Percentiles rank a stretch among this genome's conserved stretches.
phyloP scores from a whole-genome alignment of 108 stramenopile genomes.

The Nitzschia sp. region DNA sequence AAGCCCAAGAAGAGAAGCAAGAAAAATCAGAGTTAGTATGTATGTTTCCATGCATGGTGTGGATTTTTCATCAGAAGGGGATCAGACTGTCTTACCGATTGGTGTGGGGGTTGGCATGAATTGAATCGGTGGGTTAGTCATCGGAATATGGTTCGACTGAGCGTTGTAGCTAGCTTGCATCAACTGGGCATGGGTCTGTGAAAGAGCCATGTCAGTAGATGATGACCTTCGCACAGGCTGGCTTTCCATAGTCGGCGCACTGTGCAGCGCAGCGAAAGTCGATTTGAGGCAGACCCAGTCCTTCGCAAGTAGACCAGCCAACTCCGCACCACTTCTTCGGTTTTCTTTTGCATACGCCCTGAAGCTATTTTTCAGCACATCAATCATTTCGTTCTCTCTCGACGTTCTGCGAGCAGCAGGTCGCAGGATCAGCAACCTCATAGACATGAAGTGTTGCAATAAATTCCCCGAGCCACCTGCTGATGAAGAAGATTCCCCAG shows the following conservation, averaged over 20 bases:
- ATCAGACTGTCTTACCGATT: constrained; percentile 11
- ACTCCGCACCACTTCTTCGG: constrained; percentile 36
- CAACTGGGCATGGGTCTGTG: background rate
- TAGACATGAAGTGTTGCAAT: constrained; percentile 50
- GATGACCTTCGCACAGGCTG: background rate
- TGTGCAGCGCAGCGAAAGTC: background rate
- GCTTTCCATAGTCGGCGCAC: background rate
- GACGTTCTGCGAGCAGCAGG: constrained; percentile 45
- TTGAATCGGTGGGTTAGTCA: constrained; percentile 2
- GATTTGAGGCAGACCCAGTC: constrained; percentile 52
- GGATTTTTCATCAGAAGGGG: no score
- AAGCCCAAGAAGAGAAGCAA: no score
- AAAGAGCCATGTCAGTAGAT: background rate
- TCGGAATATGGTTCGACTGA: background rate
- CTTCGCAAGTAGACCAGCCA: constrained; percentile 48
- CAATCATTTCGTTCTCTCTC: constrained; percentile 54
- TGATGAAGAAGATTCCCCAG: constrained; percentile 22
- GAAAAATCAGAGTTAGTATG: no score
- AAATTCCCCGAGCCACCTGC: constrained; percentile 14
- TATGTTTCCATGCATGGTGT: no score
- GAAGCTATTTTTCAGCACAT: constrained; percentile 61
- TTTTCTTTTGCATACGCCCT: constrained; percentile 44
- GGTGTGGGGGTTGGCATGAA: background rate
- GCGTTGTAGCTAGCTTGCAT: background rate
- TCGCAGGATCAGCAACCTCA: constrained; percentile 66